Evolutionary conservation across 805 yeast genomes (phyloP).

Genomic region (Myxozyma monticola): DNA sequence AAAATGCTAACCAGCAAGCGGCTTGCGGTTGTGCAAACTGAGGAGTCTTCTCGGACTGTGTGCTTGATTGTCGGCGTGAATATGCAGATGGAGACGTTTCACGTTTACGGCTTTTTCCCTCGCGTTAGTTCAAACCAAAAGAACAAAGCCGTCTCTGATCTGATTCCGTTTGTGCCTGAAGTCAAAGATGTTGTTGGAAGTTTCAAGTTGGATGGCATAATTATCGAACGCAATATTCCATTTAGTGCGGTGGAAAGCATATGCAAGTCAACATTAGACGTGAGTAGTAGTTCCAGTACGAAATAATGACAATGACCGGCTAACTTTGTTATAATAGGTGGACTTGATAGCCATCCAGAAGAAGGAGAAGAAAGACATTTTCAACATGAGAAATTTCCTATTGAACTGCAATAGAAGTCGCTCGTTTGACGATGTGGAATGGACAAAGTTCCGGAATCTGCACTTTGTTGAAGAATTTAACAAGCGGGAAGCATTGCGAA

Average conservation of each 20-base stretch:
- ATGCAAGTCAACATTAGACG: constrained; percentile 38
- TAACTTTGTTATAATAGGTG: too few relatives aligned
- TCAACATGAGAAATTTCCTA: too few relatives aligned
- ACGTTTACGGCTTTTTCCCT: constrained; percentile 22
- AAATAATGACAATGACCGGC: too few relatives aligned
- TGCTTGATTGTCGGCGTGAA: constrained; percentile 24
- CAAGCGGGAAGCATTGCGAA: constrained; percentile 42
- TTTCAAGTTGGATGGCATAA: constrained; percentile 6
- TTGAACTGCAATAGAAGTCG: constrained; percentile 23
- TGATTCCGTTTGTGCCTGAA: constrained; percentile 24
- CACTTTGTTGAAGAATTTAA: constrained; percentile 42
- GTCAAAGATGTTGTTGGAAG: constrained; percentile 2
- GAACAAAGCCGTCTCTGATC: constrained; percentile 16
- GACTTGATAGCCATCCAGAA: too few relatives aligned
- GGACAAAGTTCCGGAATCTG: constrained; percentile 42
- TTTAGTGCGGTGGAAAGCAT: constrained; percentile 48
- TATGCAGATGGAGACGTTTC: constrained; percentile 11
- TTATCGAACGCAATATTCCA: constrained; percentile 43
- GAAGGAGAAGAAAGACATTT: too few relatives aligned
- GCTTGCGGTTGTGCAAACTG: constrained; percentile 26
- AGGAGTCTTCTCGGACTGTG: constrained; percentile 24
- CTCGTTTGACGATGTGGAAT: constrained; percentile 48
- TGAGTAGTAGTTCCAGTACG: too few relatives aligned
- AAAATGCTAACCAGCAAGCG: constrained; percentile 43
- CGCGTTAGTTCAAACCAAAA: neutral